phyloP scores from a whole-genome alignment of 768 basidiomycete genomes.

The Boletus huronensis region DNA sequence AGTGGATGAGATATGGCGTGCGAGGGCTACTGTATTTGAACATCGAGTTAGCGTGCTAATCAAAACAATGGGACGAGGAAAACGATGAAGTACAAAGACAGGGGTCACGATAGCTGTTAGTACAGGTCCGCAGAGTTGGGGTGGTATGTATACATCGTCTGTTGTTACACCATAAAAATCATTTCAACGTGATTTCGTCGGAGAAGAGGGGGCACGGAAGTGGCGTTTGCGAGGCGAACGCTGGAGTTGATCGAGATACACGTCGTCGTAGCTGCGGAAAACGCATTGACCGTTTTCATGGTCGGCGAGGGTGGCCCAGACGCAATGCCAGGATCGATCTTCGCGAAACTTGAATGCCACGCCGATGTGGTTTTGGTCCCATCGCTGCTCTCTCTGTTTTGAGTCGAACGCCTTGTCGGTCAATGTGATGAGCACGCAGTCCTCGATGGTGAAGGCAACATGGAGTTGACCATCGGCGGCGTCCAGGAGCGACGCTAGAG shows the following conservation, averaged over 20 bases:
- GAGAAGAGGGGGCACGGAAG: slow-evolving; percentile 21
- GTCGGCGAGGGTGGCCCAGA: slow-evolving; percentile 61
- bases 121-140: slow-evolving; percentile 11
- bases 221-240: slow-evolving; percentile 39
- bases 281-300: slow-evolving; percentile 44
- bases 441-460: slow-evolving; percentile 42
- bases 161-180: slow-evolving; percentile 2
- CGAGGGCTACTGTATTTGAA: slow-evolving; percentile 6
- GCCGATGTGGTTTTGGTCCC: slow-evolving; percentile 35
- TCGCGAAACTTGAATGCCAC: slow-evolving; percentile 55
- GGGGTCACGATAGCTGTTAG: slow-evolving; percentile 5
- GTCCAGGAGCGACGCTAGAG: slow-evolving; percentile 41
- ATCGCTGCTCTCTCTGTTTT: slow-evolving; percentile 30
- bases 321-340: slow-evolving; percentile 53
- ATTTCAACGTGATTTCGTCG: slow-evolving; percentile 22
- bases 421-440: slow-evolving; percentile 53
- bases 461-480: slow-evolving; percentile 30
- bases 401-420: slow-evolving; percentile 57
- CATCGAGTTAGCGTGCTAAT: slow-evolving; percentile 9
- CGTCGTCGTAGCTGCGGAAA: slow-evolving; percentile 59
- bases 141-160: slow-evolving; percentile 13
- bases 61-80: slow-evolving; percentile 12
- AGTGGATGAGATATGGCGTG: slow-evolving; percentile 6
- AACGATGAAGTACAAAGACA: slow-evolving; percentile 1
- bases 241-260: slow-evolving; percentile 49